Evolutionary conservation across 164 flowering plant genomes (phyloP), one percentile per base, ranked within the genome.

Genomic region (Warburgia ugandensis): DNA sequence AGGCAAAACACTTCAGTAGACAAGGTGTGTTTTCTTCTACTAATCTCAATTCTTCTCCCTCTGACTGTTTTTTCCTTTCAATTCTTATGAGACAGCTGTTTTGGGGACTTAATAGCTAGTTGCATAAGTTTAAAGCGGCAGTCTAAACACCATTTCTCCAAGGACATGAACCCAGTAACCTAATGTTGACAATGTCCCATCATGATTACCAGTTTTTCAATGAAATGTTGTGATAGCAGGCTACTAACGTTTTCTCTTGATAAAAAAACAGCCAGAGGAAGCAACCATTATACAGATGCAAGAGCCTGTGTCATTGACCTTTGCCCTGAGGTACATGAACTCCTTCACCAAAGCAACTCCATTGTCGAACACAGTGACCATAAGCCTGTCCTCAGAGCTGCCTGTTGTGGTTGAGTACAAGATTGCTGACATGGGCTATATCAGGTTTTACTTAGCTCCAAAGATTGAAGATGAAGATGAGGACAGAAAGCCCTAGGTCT

Each of bases 331-430:
- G 68, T 87, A 84, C 71, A 76, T 87, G 87, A 87, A 84, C 62
- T 80, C 96, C 32, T 87, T 87, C 65, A 80, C 96, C 38, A 87
- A 79, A 67, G 96, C 96, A 3, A 80, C 84, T 2, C 83, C 96
- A 20, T 55, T 86, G 57, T 80, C 96, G 0, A 73, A 39, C 64
- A 72, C 74, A 0, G 96, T 86, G 16, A 80, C 87, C 22, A 76
- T 86, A 71, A 84, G 96, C 69, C 54, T 84, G 70, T 86, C 90
- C 0, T 74, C 88, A 3, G 95, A 86, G 35, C 67, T 83, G 51
- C 95, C 95, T 14, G 83, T 86, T 43, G 91, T 83, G 44, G 91
- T 86, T 12, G 95, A 86, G 63, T 86, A 86, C 71, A 83, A 86
- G 74, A 76, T 86, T 64, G 91, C 86, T 7, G 91, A 86, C 59